Conservation (phyloP, 2,329 filamentous ascomycete species). For the Cladophialophora psammophila region DNA sequence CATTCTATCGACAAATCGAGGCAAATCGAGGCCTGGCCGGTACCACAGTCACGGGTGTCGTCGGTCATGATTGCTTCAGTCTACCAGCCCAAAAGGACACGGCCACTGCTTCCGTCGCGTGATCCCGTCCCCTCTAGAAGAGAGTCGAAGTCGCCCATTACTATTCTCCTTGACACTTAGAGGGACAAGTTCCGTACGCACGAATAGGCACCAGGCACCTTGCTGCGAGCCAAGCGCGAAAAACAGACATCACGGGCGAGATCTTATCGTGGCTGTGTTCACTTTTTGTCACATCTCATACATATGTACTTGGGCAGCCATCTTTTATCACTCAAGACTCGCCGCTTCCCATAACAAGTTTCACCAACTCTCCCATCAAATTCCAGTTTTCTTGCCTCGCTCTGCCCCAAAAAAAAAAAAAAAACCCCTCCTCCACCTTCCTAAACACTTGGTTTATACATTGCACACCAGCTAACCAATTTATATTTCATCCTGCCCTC, state of each 20-base stretch:
- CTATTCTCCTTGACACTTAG: slow-evolving; percentile 3
- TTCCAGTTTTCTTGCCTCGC: neutral
- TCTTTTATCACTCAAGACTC: slow-evolving; percentile 14
- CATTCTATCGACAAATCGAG: slow-evolving; percentile 18
- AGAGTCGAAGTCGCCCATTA: neutral
- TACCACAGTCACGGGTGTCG: neutral
- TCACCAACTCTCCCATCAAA: slow-evolving; percentile 7
- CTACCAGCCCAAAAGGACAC: slow-evolving; percentile 14
- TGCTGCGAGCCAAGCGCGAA: slow-evolving; percentile 5
- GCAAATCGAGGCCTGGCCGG: slow-evolving; percentile 7
- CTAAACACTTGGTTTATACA: neutral
- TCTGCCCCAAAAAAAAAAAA: neutral
- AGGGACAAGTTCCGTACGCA: slow-evolving; percentile 10
- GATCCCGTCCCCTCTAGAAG: slow-evolving; percentile 15
- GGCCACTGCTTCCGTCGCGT: slow-evolving; percentile 25
- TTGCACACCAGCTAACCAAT: neutral
- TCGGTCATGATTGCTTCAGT: neutral
- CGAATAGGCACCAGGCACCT: slow-evolving; percentile 14
- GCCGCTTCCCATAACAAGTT: slow-evolving; percentile 14
- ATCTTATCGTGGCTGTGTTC: slow-evolving; percentile 15
- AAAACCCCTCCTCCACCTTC: neutral
- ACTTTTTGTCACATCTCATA: slow-evolving; percentile 3
- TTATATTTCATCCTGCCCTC: neutral
- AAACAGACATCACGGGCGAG: slow-evolving; percentile 2
- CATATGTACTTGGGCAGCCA: slow-evolving; percentile 11